Base-by-base conservation (phyloP, 768 basidiomycete species). In the Hericium erinaceus region DNA sequence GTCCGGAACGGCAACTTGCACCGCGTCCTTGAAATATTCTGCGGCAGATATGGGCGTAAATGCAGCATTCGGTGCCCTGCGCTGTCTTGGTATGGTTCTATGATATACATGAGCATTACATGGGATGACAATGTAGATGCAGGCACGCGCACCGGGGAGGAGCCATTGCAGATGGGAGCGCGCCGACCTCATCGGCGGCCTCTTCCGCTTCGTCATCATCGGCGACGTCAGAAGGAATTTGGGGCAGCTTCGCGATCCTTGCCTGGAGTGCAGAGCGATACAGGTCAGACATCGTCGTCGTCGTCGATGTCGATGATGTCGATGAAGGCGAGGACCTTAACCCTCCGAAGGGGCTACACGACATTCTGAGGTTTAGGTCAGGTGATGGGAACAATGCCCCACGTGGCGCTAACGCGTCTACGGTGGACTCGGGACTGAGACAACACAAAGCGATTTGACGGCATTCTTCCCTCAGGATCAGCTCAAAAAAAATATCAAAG, bases 231-330 rank as follows among this genome's bases (percentile, higher is more conserved):
- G 20, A 39, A 39, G 28, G 48, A 13, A 85, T 62, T 15, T 69
- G 66, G 6, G 90, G 90, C n/a, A 94, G 70, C 65, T 85, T 91
- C 4, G 87, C 76, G 40, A 92, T 74, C 41, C 89, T 80, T 2
- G 89, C 83, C 61, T 80, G 80, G 58, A 95, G 76, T 10, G 92
- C 83, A 60, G 88, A 89, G 57, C 88, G 87, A 67, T 84, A 83
- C 4, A 93, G 73, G 64, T 83, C 73, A 13, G 87, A 88, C 86
- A 90, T 88, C 24, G 28, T 51, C 15, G 15, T 51, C 22, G 49
- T 12, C 22, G 26, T 22, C 20, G 26, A 22, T 24, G 44, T 44
- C 41, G 41, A 16, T 18, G 41, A 13, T 15, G 41, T 22, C 20
- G 44, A 46, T n/a, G n/a, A 20, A 16, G 28, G 28, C 28, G 28